Conservation (phyloP, 306 rosid genomes). For the Sicyos baderoa region DNA sequence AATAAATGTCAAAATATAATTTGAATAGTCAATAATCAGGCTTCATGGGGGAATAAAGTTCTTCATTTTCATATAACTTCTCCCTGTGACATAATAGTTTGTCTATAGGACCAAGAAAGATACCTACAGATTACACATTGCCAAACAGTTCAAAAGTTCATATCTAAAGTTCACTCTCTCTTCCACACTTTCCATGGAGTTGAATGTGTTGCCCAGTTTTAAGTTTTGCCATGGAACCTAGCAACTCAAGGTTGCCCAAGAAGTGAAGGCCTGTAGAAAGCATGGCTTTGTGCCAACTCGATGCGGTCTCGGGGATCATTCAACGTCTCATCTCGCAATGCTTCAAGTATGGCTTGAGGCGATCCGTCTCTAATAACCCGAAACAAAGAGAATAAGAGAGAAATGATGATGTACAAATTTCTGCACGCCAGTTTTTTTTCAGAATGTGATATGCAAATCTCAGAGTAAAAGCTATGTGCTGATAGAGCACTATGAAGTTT, state of each 20-base stretch:
- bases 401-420: neutral
- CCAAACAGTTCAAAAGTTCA: conserved; percentile 13
- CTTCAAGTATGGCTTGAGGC: conserved; percentile 69
- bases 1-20: neutral
- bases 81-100: conserved; percentile 11
- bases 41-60: neutral
- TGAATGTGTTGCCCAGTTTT: conserved; percentile 22
- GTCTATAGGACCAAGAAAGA: conserved; percentile 1
- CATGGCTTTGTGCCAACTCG: conserved; percentile 86
- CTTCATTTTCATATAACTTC: neutral
- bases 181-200: conserved; percentile 19
- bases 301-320: conserved; percentile 92
- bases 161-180: neutral
- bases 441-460: too few relatives aligned
- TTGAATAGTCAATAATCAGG: neutral
- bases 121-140: neutral
- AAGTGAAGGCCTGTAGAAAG: conserved; percentile 80
- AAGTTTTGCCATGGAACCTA: conserved; percentile 16
- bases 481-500: conserved; percentile 5
- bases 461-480: neutral
- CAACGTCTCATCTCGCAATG: conserved; percentile 76
- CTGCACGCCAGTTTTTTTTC: too few relatives aligned
- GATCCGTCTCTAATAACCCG: conserved; percentile 53
- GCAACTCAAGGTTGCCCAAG: conserved; percentile 49
- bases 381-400: neutral